These are phyloP conservation scores for Macrocystidia cucumis DNA, from an alignment of 1,284 basidiomycete genomes.

Conservation along the genomic window DNA sequence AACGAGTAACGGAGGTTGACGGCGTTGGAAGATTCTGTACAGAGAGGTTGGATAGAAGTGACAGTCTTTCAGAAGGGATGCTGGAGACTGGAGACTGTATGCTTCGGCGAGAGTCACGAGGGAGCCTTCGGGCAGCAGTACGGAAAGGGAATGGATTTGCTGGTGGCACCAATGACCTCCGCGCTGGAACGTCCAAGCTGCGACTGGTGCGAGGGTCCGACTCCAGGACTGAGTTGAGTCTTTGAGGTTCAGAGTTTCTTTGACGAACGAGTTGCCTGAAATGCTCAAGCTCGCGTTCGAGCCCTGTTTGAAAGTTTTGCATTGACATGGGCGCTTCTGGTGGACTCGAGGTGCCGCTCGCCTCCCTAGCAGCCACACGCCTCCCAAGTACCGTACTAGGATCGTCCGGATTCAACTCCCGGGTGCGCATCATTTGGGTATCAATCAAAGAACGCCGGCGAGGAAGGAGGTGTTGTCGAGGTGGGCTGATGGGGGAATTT, in stretches of 20 bases:
- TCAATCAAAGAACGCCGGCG: constrained; percentile 16
- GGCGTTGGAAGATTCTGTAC: constrained; percentile 28
- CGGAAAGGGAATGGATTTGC: not conserved
- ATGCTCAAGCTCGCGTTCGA: constrained; percentile 14
- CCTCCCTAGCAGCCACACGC: constrained; percentile 40
- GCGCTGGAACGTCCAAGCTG: constrained; percentile 1
- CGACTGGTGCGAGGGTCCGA: constrained; percentile 2
- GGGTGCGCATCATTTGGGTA: constrained; percentile 14
- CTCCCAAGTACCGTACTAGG: constrained; percentile 38
- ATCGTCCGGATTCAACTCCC: constrained; percentile 24
- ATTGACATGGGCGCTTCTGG: constrained; percentile 6
- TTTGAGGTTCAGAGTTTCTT: constrained; percentile 6
- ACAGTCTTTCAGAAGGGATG: constrained; percentile 21
- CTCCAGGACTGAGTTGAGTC: constrained; percentile 5
- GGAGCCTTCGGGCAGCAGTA: too few relatives aligned
- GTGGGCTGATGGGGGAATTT: constrained; percentile 12
- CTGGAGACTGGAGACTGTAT: constrained; percentile 3
- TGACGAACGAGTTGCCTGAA: constrained; percentile 8
- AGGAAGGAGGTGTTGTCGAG: constrained; percentile 8
- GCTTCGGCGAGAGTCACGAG: too few relatives aligned
- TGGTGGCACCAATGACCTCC: constrained; percentile 10
- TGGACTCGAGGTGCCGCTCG: constrained; percentile 18
- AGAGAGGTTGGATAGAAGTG: constrained; percentile 26
- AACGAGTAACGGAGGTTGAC: constrained; percentile 19
- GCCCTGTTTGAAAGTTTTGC: constrained; percentile 7